Evolutionary conservation across 352 stramenopile species (phyloP).

Genomic region (Globisporangium cystogenes): DNA sequence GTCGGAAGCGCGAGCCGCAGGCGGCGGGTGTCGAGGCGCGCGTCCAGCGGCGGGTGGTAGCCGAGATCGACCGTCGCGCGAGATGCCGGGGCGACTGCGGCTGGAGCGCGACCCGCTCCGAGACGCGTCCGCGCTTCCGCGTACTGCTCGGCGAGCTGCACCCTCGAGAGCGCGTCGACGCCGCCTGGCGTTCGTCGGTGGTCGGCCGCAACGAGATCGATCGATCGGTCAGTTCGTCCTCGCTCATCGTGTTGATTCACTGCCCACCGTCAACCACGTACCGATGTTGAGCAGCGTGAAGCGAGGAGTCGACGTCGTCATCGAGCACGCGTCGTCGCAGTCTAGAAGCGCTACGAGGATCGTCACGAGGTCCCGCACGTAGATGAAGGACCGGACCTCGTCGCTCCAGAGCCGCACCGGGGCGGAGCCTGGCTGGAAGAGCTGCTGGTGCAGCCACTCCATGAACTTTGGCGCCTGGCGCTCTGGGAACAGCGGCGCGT

Average conservation of each 20-base stretch:
- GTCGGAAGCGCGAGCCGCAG: slow-evolving; percentile 22
- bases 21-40: slow-evolving; percentile 24
- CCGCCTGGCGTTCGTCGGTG: slow-evolving; percentile 37
- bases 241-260: neutral
- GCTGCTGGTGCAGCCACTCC: slow-evolving; percentile 47
- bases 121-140: slow-evolving; percentile 14
- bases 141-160: slow-evolving; percentile 35
- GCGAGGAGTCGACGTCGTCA: neutral
- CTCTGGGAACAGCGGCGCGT: slow-evolving; percentile 27
- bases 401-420: slow-evolving; percentile 46
- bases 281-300: slow-evolving; percentile 43
- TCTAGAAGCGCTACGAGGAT: slow-evolving; percentile 31
- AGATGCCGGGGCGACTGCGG: slow-evolving; percentile 17
- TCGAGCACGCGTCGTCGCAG: neutral
- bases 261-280: slow-evolving; percentile 18
- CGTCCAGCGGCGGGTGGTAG: slow-evolving; percentile 40
- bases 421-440: slow-evolving; percentile 15
- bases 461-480: slow-evolving; percentile 50
- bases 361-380: slow-evolving; percentile 37
- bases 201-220: neutral
- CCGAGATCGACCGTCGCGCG: slow-evolving; percentile 35
- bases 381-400: slow-evolving; percentile 61
- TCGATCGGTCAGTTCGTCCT: neutral
- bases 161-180: slow-evolving; percentile 35
- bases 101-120: neutral